phyloP scores from a whole-genome alignment of 2,329 filamentous ascomycete genomes.

The Pseudogymnoascus sp. region DNA sequence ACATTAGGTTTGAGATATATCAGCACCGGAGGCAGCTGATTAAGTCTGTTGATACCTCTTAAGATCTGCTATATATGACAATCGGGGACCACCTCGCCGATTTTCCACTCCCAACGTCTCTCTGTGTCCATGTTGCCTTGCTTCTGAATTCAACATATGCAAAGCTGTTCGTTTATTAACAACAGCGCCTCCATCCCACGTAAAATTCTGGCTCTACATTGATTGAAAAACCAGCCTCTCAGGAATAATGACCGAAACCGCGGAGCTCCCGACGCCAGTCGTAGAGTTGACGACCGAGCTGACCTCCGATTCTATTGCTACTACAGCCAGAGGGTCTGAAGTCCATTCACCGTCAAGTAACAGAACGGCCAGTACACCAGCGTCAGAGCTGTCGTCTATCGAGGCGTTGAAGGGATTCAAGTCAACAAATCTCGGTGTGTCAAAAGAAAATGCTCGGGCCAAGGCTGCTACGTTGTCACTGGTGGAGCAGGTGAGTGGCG shows the following conservation, averaged over 20 bases:
- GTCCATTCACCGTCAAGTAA: slow-evolving; percentile 17
- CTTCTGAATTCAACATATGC: slow-evolving; percentile 6
- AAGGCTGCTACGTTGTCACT: slow-evolving; percentile 26
- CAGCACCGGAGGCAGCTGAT: slow-evolving; percentile 23
- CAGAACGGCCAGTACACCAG: slow-evolving; percentile 23
- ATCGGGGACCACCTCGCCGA: background rate
- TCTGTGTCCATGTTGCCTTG: background rate
- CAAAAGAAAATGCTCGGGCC: slow-evolving; percentile 14
- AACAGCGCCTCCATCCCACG: slow-evolving; percentile 1
- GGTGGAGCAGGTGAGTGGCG: slow-evolving; percentile 26
- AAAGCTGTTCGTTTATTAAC: background rate
- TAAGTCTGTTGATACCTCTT: slow-evolving; percentile 10
- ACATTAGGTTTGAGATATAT: slow-evolving; percentile 24
- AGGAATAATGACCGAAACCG: background rate
- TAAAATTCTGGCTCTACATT: background rate
- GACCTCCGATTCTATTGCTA: background rate
- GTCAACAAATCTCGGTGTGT: slow-evolving; percentile 16
- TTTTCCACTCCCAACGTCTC: background rate
- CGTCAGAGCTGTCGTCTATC: slow-evolving; percentile 24
- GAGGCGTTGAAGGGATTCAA: slow-evolving; percentile 16
- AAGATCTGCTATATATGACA: slow-evolving; percentile 9
- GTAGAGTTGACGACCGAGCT: background rate
- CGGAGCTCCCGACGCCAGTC: background rate
- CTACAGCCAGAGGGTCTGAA: slow-evolving; percentile 16
- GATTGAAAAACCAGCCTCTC: background rate